Conservation (phyloP, 2,329 filamentous ascomycete species). For the Drechslerella stenobrocha region DNA sequence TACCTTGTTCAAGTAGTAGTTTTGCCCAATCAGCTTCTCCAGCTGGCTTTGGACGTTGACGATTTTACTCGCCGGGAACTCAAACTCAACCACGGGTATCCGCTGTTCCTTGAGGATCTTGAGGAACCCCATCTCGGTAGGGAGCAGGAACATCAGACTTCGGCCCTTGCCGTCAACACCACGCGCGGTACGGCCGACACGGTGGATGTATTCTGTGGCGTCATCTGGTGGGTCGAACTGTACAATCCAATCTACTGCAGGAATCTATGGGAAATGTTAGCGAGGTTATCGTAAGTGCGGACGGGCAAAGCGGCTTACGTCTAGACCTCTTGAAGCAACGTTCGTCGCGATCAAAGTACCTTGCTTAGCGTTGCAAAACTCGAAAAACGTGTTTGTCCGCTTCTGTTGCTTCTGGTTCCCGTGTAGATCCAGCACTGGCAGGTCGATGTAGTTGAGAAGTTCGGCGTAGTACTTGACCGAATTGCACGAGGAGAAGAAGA, state of each 20-base stretch:
- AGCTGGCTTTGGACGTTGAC: conserved; percentile 87
- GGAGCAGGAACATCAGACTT: conserved; percentile 89
- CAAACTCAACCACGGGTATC: conserved; percentile 93
- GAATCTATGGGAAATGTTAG: conserved; percentile 63
- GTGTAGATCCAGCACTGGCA: conserved; percentile 82
- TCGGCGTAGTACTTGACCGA: conserved; percentile 96
- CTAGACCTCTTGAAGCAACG: conserved; percentile 89
- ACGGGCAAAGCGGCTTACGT: conserved; percentile 62
- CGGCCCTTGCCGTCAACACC: conserved; percentile 62
- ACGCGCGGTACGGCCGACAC: conserved; percentile 90
- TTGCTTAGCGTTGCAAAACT: conserved; percentile 82
- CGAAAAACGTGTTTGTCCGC: conserved; percentile 98
- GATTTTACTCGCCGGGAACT: conserved; percentile 90
- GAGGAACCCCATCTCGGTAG: conserved; percentile 87
- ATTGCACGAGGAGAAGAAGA: conserved; percentile 90
- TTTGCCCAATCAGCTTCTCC: conserved; percentile 89
- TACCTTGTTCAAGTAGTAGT: conserved; percentile 91
- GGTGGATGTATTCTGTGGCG: conserved; percentile 88
- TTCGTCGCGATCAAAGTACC: conserved; percentile 95
- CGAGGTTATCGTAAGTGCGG: background rate
- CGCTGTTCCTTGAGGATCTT: conserved; percentile 86
- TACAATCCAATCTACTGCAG: conserved; percentile 92
- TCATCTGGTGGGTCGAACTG: conserved; percentile 95
- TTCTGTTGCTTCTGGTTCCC: conserved; percentile 99
- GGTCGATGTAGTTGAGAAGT: conserved; percentile 94